A percentile compares a stretch with the other conserved stretches of the same genome.
Conservation (phyloP, 1,139 yeast species). For the Pichia sp. region DNA sequence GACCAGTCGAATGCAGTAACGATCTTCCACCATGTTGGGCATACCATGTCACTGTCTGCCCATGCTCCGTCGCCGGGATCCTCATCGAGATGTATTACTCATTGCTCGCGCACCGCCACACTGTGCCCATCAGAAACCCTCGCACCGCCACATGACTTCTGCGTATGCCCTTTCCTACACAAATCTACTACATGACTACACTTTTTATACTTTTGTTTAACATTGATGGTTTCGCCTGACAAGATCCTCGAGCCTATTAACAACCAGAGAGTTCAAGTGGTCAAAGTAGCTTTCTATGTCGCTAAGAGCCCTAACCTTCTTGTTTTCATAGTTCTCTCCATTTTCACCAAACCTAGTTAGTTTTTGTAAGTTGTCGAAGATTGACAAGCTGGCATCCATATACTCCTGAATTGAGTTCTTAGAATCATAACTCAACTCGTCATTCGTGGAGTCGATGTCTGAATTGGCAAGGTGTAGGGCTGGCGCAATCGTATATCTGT, state of each 20-base stretch:
- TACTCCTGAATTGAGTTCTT: slow-evolving; percentile 9
- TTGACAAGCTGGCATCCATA: slow-evolving; percentile 3
- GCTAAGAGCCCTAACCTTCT: not conserved
- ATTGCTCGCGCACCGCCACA: not conserved
- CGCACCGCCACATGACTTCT: not conserved
- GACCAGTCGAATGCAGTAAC: no score
- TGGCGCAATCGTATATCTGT: slow-evolving; percentile 13
- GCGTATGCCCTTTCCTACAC: not conserved
- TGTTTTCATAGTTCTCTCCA: not conserved
- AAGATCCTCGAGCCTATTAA: not conserved
- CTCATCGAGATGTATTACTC: not conserved
- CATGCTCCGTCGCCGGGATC: not conserved
- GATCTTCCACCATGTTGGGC: not conserved
- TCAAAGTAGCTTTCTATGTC: not conserved
- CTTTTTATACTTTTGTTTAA: not conserved
- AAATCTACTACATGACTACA: not conserved
- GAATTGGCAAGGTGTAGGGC: slow-evolving; percentile 4
- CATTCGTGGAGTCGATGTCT: not conserved
- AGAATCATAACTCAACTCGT: slow-evolving; percentile 3
- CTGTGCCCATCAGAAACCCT: no score
- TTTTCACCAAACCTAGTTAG: not conserved
- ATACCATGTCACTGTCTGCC: not conserved
- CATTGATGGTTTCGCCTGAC: not conserved
- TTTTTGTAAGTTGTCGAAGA: slow-evolving; percentile 3
- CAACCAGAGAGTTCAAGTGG: not conserved